Percentiles rank a stretch among this genome's conserved stretches.
Evolutionary conservation across 1,284 basidiomycete genomes (phyloP).

Genomic region (Cryptococcus floricola): DNA sequence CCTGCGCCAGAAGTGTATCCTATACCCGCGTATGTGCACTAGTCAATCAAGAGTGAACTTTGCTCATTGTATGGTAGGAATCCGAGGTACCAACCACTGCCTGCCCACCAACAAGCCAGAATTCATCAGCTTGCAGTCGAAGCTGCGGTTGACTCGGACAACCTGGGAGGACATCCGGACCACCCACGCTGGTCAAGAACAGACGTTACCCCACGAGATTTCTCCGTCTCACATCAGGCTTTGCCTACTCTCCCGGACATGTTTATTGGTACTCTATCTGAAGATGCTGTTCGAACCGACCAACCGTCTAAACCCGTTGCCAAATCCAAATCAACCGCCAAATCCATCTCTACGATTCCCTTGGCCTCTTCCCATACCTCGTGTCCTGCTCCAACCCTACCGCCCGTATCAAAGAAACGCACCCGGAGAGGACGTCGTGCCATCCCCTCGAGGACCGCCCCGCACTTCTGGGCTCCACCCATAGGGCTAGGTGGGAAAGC

Average conservation of each 20-base stretch:
- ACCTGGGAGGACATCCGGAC: slow-evolving; percentile 3
- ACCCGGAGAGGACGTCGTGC: slow-evolving; percentile 1
- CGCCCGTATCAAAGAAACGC: not conserved
- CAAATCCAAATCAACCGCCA: not conserved
- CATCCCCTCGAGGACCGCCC: not conserved
- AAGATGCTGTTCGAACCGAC: not conserved
- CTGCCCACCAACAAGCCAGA: not conserved
- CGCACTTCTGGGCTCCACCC: slow-evolving; percentile 19
- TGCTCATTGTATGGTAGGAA: not conserved
- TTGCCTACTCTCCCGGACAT: not conserved
- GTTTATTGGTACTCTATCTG: slow-evolving; percentile 1
- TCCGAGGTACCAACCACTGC: not conserved
- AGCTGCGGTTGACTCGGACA: slow-evolving; percentile 1
- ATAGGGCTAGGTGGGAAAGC: slow-evolving; percentile 18
- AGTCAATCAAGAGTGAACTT: not conserved
- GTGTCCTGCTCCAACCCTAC: too few relatives aligned
- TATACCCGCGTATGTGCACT: slow-evolving; percentile 16
- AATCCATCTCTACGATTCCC: not conserved
- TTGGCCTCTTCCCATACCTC: not conserved
- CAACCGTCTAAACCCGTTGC: not conserved
- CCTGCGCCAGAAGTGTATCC: slow-evolving; percentile 20
- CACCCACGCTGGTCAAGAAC: slow-evolving; percentile 1
- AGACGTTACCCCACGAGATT: not conserved
- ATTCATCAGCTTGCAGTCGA: not conserved
- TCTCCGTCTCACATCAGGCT: not conserved